Percentiles rank a stretch among this genome's conserved stretches.
Conservation (phyloP, 345 rosid genomes). For the Eucalyptus curtisii region DNA sequence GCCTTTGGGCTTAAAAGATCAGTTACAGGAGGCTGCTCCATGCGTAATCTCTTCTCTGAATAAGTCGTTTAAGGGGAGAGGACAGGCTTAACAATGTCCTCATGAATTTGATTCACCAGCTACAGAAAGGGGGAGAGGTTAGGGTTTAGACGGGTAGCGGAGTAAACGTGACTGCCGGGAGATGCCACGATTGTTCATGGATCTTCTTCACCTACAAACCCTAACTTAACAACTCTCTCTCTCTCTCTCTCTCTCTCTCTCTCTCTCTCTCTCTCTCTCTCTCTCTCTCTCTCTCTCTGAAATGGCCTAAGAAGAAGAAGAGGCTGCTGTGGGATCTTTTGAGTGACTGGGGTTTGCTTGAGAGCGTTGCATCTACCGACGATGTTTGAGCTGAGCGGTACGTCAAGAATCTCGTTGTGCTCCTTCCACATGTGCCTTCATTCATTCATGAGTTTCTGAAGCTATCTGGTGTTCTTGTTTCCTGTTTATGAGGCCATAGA, state of each 20-base stretch:
- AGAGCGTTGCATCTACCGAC: too few species aligned
- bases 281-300: background rate
- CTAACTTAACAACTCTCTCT: background rate
- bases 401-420: background rate
- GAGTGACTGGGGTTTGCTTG: too few species aligned
- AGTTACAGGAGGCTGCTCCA: background rate
- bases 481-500: background rate
- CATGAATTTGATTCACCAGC: background rate
- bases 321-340: too few species aligned
- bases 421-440: background rate
- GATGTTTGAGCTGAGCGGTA: too few species aligned
- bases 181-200: too few species aligned
- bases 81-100: background rate
- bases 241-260: too few species aligned
- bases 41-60: background rate
- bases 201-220: background rate
- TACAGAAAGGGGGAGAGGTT: background rate
- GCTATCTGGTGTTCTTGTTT: background rate
- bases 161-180: background rate
- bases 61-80: background rate
- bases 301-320: too few species aligned
- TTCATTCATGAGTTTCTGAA: background rate
- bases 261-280: background rate
- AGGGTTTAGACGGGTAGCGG: background rate
- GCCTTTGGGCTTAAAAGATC: background rate